Conservation (phyloP, 257 asterid genomes). For the Solanum verrucosum region DNA sequence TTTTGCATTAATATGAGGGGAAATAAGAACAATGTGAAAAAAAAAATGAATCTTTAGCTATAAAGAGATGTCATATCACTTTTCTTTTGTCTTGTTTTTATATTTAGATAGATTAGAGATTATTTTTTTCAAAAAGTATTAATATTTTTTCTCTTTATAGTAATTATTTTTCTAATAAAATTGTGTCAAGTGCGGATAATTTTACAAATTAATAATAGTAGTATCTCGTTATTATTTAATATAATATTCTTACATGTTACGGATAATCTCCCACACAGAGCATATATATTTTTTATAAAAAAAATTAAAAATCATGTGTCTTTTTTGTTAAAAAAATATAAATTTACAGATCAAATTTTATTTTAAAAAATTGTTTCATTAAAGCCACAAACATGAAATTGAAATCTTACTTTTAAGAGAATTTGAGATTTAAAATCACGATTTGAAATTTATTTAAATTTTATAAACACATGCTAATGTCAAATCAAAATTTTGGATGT, state of each 20-base stretch:
- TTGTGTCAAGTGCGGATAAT: neutral
- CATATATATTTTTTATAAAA: neutral
- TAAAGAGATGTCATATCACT: neutral
- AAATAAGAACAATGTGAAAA: too few species aligned
- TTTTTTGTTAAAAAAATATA: neutral
- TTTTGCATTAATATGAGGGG: neutral
- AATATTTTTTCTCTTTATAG: neutral
- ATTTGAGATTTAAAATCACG: too few species aligned
- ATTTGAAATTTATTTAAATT: neutral
- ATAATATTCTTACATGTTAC: neutral
- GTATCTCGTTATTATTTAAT: neutral
- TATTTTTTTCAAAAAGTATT: too few species aligned
- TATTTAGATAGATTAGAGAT: neutral
- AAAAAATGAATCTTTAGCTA: too few species aligned
- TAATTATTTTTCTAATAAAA: too few species aligned
- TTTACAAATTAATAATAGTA: neutral
- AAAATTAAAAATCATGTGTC: neutral
- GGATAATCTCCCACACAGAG: neutral
- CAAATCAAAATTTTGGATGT: neutral
- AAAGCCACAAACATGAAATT: neutral
- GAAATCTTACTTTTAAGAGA: neutral
- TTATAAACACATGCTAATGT: neutral
- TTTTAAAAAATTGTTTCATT: neutral
- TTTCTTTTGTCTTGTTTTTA: neutral
- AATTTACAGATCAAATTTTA: too few species aligned